Evolutionary conservation across 257 asterid species (phyloP).

Genomic region (Solanum appendiculatum): DNA sequence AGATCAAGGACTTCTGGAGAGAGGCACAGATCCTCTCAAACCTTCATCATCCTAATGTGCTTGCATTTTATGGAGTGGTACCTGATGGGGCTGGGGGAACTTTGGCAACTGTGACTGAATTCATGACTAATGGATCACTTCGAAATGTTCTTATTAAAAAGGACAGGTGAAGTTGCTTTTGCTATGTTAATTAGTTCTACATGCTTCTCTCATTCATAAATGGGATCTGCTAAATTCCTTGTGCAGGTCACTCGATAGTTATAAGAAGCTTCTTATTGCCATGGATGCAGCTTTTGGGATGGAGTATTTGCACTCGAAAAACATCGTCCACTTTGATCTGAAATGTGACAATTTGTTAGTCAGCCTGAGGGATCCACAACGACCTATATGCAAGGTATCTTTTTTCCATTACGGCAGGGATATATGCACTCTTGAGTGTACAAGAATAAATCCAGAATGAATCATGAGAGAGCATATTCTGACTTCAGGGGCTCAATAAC

Average conservation of each 20-base stretch:
- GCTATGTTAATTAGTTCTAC: slow-evolving; percentile 1
- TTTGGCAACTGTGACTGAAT: slow-evolving; percentile 67
- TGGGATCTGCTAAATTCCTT: slow-evolving; percentile 10
- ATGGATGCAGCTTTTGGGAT: slow-evolving; percentile 87
- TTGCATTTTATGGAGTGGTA: slow-evolving; percentile 81
- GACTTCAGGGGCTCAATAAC: neutral
- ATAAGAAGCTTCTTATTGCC: slow-evolving; percentile 53
- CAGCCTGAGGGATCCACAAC: slow-evolving; percentile 51
- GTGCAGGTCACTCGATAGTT: slow-evolving; percentile 49
- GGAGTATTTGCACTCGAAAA: slow-evolving; percentile 72
- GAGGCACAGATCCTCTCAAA: slow-evolving; percentile 64
- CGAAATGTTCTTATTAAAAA: slow-evolving; percentile 44
- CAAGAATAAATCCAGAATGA: neutral
- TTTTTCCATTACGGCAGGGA: neutral
- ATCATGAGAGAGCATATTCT: neutral
- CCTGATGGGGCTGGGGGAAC: slow-evolving; percentile 80
- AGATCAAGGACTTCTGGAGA: slow-evolving; percentile 73
- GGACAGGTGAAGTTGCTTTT: slow-evolving; percentile 38
- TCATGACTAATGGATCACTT: slow-evolving; percentile 75
- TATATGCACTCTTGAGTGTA: neutral
- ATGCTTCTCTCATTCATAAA: neutral
- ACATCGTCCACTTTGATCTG: slow-evolving; percentile 73
- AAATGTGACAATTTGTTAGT: slow-evolving; percentile 75
- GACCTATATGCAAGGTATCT: slow-evolving; percentile 74
- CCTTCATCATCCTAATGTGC: slow-evolving; percentile 74